Conservation (phyloP, 352 stramenopile species). For the Phytophthora fragariaefolia region DNA sequence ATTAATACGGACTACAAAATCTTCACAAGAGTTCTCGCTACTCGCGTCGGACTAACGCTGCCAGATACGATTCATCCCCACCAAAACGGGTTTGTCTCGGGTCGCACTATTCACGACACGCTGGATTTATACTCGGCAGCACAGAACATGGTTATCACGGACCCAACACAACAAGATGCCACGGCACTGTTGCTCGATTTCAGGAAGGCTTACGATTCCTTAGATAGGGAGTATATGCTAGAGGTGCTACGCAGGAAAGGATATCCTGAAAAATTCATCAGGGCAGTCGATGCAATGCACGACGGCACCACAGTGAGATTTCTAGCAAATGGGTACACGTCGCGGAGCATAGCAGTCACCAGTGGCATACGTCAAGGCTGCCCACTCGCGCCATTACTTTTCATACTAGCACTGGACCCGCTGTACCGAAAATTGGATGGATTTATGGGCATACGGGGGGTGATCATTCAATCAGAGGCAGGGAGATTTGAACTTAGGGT, state of each 20-base stretch:
- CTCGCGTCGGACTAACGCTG: background rate
- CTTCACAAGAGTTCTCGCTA: background rate
- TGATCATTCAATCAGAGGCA: background rate
- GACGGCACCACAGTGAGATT: background rate
- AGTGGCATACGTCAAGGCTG: slow-evolving; percentile 2
- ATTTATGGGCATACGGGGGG: background rate
- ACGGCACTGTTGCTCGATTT: slow-evolving; percentile 4
- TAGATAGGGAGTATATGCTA: background rate
- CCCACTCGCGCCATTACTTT: slow-evolving; percentile 3
- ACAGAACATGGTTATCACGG: background rate
- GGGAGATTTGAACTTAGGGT: background rate
- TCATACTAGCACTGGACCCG: background rate
- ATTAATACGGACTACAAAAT: slow-evolving; percentile 15
- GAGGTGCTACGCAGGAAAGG: background rate
- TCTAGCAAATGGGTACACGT: background rate
- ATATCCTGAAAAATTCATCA: background rate
- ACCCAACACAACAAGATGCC: background rate
- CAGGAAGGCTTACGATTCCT: slow-evolving; percentile 12
- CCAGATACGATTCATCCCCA: background rate
- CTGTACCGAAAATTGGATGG: background rate
- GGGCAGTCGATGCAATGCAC: background rate
- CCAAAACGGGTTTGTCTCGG: slow-evolving; percentile 5
- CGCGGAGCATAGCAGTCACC: background rate
- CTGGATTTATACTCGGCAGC: background rate
- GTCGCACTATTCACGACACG: background rate